Evolutionary conservation across 371 early-diverging fungal species (phyloP), one percentile per base, ranked within the genome.

Genomic region (Apophysomyces elegans): DNA sequence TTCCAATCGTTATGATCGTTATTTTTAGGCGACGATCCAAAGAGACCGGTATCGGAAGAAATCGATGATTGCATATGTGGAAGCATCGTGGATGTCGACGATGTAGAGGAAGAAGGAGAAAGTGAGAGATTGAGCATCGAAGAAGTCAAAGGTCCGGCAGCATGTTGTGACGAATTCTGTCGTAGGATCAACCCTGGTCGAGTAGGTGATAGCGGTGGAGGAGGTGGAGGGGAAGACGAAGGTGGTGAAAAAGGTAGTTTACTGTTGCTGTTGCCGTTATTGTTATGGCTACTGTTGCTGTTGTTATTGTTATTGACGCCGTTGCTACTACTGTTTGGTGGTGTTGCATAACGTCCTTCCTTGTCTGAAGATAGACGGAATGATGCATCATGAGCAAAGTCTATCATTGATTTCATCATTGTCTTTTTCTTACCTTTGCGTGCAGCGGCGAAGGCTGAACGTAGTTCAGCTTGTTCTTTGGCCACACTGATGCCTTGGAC

Each of bases 401-500:
- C 32, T 26, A 3, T 26, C 32, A 26, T 26, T 26, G 32, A 26
- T 26, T 26, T 26, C 32, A 26, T 26, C 32, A 26, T 37, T 60
- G n/a, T 6, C 6, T 37, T 13, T 45, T 45, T 14, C 35, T 61
- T 35, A 39, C 56, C 63, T 56, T 63, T 56, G 37, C 38, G 54
- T 37, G 35, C 47, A 36, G 47, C n/a, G 65, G 56, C 73, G 64
- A 62, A 67, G 9, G 70, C 70, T 7, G 71, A 50, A n/a, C 65
- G 66, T 36, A 77, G 50, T 36, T 79, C 77, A 2, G 70, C 67
- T 61, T 82, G 78, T 58, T 82, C 82, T 62, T 77, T 77, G 36
- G 79, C 72, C 16, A 74, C 78, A 38, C 68, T 70, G 5, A 79
- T 79, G 35, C 83, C 83, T 64, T 82, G 83, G 3, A 82, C 80